These are phyloP conservation scores for Nicotiana sylvestris DNA, from an alignment of 257 asterid species.

Conservation along the genomic window DNA sequence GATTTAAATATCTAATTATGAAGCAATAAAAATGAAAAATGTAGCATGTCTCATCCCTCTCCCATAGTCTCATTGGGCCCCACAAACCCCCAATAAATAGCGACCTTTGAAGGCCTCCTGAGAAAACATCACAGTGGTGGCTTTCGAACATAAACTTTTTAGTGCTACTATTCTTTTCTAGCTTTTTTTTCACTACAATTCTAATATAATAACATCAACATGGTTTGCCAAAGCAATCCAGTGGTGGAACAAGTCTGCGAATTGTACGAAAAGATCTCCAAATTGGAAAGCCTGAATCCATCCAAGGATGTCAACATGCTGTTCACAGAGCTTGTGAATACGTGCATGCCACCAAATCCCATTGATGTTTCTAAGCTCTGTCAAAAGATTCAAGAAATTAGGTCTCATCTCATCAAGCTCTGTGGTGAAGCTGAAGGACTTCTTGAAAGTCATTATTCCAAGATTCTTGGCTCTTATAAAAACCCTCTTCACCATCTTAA, in stretches of 20 bases:
- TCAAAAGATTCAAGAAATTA: slow-evolving; percentile 46
- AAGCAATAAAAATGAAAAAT: neutral
- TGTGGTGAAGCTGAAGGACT: slow-evolving; percentile 79
- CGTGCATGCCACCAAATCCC: slow-evolving; percentile 79
- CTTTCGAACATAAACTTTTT: neutral
- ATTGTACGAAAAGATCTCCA: slow-evolving; percentile 51
- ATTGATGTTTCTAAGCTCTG: slow-evolving; percentile 70
- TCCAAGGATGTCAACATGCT: slow-evolving; percentile 58
- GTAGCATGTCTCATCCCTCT: neutral
- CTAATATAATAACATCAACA: slow-evolving; percentile 14
- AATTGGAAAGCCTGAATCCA: slow-evolving; percentile 59
- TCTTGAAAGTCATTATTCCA: slow-evolving; percentile 59
- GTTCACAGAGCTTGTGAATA: slow-evolving; percentile 62
- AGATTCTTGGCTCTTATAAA: slow-evolving; percentile 39
- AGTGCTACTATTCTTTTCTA: neutral
- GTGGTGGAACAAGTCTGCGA: slow-evolving; percentile 49
- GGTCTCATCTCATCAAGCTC: slow-evolving; percentile 53
- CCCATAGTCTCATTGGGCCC: neutral
- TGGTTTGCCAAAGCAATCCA: slow-evolving; percentile 78
- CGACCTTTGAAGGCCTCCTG: neutral
- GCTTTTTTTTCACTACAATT: neutral
- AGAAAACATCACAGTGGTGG: neutral
- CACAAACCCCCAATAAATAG: neutral
- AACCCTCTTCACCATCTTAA: slow-evolving; percentile 57
- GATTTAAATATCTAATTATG: too few relatives aligned